Base-by-base conservation (phyloP, 495 filamentous ascomycete species). In the Tuber umbilicatum region DNA sequence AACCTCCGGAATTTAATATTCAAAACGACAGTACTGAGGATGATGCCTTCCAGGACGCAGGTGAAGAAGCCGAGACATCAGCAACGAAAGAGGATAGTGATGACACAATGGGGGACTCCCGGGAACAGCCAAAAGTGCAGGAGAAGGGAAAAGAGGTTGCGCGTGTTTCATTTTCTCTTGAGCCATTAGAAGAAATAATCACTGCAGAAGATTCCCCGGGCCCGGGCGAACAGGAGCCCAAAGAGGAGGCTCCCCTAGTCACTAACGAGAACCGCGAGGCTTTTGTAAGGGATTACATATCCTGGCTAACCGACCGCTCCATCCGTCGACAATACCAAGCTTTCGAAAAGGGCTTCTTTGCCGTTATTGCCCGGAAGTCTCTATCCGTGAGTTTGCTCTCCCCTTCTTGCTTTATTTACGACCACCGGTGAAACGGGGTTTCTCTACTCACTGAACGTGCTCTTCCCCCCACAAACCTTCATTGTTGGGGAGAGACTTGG, bases 231-330 rank as follows among this genome's bases (percentile, higher is more conserved):
- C 39, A 71, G 17, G 78, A 80, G 41, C 21, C 69, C 17, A 68
- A 75, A 16, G 81, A 86, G 19, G 91, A 90, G 41, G 85, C 88
- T 10, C 84, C 84, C 16, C 80, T 90, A 37, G 90, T 98, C 69
- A 97, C 92, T 1, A 91, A 90, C 75, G 87, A 85, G 42, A 97
- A 94, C 83, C 90, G 93, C 47, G 85, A 89, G 60, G 86, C 89
- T 71, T 98, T 91, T 80, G 91, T 97, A 17, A 87, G 86, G n/a
- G 92, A 97, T 82, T 97, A 98, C 83, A 92, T 97, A 76, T 88
- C 87, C 72, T 96, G 92, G 87, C 86, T 98, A 42, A 93, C 92
- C 0, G 86, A 92, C 80, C 88, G 90, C 69, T 94, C 93, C 5
- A 87, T 98, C 68, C 83, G 85, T 0, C 88, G 91, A 3, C 93